Evolutionary conservation across 306 rosid species (phyloP), one percentile per base, ranked within the genome.

Genomic region (Vigna reflexopilosa): DNA sequence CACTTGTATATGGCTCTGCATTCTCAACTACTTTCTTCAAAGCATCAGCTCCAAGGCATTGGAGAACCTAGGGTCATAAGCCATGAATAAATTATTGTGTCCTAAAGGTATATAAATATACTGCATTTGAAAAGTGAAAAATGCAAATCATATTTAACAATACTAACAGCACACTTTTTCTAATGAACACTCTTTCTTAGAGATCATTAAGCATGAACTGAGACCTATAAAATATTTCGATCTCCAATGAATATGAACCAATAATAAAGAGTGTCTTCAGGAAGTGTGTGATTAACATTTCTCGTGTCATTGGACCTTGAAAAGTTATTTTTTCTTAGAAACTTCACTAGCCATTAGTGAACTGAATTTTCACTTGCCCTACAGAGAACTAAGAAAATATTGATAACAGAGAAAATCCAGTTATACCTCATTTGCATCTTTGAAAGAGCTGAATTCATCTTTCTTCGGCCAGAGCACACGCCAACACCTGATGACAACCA

Each of bases 341-440:
- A 38, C 56, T 76, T 51, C 56, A 81, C 59, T 77, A 22, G 42
- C 20, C 80, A 40, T 15, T 24, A 56, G 11, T 47, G 13, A 56
- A 55, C 70, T 47, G 73, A 65, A 26, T 47, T 34, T 55, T 55
- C 14, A 24, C 10, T 20, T 8, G 6, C 28, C 28, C 38, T 38
- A 50, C 24, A 38, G 47, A 38, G 47, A 72, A 26, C 22, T 50
- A 55, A 65, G 0, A 57, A 65, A 44, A 74, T 11, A 66, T 2
- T 12, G 10, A 78, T 45, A 48, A 51, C 9, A n/a, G 4, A 24
- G 20, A 72, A 81, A 58, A 72, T 51, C 42, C 19, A 20, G 73
- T 47, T 16, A 49, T 83, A 86, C 89, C 86, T 86, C 89, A 67
- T 86, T 86, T 62, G 89, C 89, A 66, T 86, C 89, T 80, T 86